phyloP scores from a whole-genome alignment of 2,329 filamentous ascomycete species.

The Cercospora zeae-maydis region DNA sequence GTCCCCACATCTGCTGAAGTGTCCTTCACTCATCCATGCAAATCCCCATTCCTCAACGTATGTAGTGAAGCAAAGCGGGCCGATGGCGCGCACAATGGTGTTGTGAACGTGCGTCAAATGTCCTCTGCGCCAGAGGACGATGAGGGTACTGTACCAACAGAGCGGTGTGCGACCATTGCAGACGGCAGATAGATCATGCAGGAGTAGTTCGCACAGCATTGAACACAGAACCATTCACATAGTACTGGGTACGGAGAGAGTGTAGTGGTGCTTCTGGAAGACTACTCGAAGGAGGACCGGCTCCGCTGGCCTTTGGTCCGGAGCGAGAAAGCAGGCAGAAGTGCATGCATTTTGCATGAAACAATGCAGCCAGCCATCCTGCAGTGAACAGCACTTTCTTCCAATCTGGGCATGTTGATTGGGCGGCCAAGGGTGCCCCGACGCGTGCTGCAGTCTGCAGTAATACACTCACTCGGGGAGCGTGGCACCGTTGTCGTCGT shows the following conservation, averaged over 20 bases:
- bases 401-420: background rate
- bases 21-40: no score
- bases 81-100: no score
- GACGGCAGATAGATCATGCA: background rate
- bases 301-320: background rate
- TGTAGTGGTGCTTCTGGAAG: background rate
- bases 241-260: background rate
- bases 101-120: no score
- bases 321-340: background rate
- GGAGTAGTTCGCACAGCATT: conserved; percentile 6
- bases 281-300: background rate
- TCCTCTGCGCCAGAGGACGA: background rate
- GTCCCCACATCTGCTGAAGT: no score
- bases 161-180: conserved; percentile 1
- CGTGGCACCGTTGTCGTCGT: background rate
- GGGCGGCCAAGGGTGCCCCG: background rate
- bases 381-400: background rate
- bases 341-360: background rate
- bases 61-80: no score
- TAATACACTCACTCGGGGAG: background rate
- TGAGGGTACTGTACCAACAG: background rate
- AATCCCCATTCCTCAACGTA: no score
- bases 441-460: background rate
- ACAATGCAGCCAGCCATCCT: background rate
- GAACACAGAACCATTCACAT: conserved; percentile 2